A percentile compares a stretch with the other conserved stretches of the same genome.
Evolutionary conservation across 345 rosid genomes (phyloP).

Genomic region (Conringia planisiliqua): DNA sequence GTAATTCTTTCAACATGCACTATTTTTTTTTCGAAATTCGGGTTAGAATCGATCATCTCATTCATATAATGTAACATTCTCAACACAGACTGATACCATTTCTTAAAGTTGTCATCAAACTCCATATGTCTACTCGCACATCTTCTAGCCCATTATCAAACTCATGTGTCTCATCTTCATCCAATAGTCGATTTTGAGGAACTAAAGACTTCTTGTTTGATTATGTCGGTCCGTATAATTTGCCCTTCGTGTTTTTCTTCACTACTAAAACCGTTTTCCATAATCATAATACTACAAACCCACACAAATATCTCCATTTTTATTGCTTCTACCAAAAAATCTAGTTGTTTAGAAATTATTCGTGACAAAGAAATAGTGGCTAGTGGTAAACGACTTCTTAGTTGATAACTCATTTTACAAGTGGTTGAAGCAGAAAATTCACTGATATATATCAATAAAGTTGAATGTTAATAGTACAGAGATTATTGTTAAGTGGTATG

Average conservation of each 20-base stretch:
- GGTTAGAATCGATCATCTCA: too few species aligned
- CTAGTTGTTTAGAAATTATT: not conserved
- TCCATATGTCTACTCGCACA: not conserved
- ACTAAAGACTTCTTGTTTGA: not conserved
- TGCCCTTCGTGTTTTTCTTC: not conserved
- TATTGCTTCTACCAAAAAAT: not conserved
- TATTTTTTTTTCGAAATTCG: too few species aligned
- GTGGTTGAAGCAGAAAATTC: not conserved
- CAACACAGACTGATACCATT: not conserved
- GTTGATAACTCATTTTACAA: conserved; percentile 3
- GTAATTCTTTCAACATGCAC: not conserved
- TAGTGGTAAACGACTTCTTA: not conserved
- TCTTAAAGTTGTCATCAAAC: too few species aligned
- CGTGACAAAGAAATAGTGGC: not conserved
- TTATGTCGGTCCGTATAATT: not conserved
- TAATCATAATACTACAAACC: not conserved
- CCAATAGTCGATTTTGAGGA: not conserved
- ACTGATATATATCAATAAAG: not conserved
- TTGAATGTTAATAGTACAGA: not conserved
- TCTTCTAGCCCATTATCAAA: not conserved
- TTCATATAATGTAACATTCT: too few species aligned
- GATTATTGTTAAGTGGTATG: not conserved
- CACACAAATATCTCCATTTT: not conserved
- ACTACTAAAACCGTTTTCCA: not conserved
- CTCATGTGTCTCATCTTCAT: too few species aligned